Evolutionary conservation across 1,139 yeast genomes (phyloP).

Genomic region (Yamadazyma taylorii): DNA sequence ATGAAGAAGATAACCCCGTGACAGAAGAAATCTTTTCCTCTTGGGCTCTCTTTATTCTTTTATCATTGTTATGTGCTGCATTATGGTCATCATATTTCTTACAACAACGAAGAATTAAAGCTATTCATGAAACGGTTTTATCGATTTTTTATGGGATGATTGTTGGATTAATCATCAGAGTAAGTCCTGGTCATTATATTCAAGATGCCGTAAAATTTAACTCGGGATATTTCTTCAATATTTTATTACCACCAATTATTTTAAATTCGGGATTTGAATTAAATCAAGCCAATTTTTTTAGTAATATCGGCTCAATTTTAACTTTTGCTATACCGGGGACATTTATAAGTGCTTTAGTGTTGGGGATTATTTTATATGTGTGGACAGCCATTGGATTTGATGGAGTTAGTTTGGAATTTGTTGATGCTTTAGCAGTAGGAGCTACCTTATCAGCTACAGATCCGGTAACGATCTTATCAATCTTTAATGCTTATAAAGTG

Average conservation of each 20-base stretch:
- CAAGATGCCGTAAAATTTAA: constrained; percentile 97
- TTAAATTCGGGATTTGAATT: constrained; percentile 94
- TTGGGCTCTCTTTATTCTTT: constrained; percentile 91
- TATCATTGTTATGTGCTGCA: constrained; percentile 80
- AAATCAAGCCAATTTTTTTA: constrained; percentile 92
- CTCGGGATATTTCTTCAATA: constrained; percentile 90
- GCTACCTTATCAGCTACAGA: constrained; percentile 98
- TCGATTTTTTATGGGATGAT: constrained; percentile 97
- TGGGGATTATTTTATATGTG: constrained; percentile 79
- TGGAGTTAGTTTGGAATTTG: constrained; percentile 83
- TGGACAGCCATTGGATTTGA: constrained; percentile 95
- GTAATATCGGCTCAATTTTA: constrained; percentile 86
- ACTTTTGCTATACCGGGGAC: constrained; percentile 98
- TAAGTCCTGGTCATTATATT: constrained; percentile 93
- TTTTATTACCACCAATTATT: constrained; percentile 93
- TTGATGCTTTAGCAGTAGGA: constrained; percentile 95
- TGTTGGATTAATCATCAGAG: constrained; percentile 85
- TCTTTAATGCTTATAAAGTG: constrained; percentile 95
- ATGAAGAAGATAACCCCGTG: constrained; percentile 78
- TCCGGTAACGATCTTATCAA: constrained; percentile 95
- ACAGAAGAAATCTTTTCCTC: constrained; percentile 94
- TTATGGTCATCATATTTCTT: constrained; percentile 93
- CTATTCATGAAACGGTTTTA: constrained; percentile 93
- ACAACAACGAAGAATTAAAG: constrained; percentile 88
- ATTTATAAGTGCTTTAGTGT: constrained; percentile 82